These are phyloP conservation scores for Borealophlyctis nickersoniae DNA, from an alignment of 192 early-diverging fungal species.

Conservation along the genomic window DNA sequence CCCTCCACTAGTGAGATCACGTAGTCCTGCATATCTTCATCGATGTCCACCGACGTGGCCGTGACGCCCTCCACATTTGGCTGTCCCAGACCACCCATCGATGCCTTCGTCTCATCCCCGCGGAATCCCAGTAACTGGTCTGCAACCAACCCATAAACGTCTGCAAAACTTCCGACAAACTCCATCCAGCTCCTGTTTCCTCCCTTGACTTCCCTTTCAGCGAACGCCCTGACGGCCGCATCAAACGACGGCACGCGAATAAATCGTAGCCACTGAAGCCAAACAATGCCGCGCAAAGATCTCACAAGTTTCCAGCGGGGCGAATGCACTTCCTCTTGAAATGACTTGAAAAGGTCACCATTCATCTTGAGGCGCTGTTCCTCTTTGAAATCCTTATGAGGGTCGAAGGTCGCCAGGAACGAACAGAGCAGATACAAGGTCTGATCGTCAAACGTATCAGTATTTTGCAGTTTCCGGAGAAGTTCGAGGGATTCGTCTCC, in stretches of 20 bases:
- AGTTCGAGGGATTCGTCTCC: slow-evolving; percentile 5
- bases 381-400: neutral
- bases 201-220: neutral
- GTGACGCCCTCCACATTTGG: neutral
- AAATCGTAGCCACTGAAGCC: slow-evolving; percentile 20
- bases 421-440: slow-evolving; percentile 16
- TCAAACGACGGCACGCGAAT: neutral
- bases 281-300: slow-evolving; percentile 5
- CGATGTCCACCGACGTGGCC: neutral
- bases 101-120: neutral
- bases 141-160: slow-evolving; percentile 14
- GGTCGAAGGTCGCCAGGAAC: slow-evolving; percentile 1
- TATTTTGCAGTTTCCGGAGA: slow-evolving; percentile 3
- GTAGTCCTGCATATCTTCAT: neutral
- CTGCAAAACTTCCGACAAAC: neutral
- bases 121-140: slow-evolving; percentile 1
- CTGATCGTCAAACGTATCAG: neutral
- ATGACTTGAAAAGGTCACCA: neutral
- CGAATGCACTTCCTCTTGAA: neutral
- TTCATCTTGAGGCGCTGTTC: neutral
- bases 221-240: neutral
- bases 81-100: too few relatives aligned
- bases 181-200: slow-evolving; percentile 17
- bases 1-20: neutral
- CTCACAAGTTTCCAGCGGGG: slow-evolving; percentile 12